Evolutionary conservation across 306 rosid species (phyloP), one percentile per base, ranked within the genome.

Genomic region (Cercis canadensis): DNA sequence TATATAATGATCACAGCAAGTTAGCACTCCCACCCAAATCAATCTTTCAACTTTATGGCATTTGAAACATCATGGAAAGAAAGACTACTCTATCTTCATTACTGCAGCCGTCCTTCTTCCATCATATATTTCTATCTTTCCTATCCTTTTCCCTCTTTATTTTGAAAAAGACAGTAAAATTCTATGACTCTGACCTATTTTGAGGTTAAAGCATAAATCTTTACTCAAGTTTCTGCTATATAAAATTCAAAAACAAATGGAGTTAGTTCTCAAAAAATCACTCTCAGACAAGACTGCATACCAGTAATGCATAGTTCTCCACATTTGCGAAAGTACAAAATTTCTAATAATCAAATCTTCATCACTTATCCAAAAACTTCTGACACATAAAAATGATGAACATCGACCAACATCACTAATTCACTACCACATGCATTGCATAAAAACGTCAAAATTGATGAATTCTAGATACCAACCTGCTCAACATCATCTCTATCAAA

Each of bases 401-500:
- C 12, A 32, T 65, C 41, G 7, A 43, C 41, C 29, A 75, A 14
- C 64, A 62, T 16, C 15, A 58, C 57, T 17, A 39, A 53, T 36
- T 31, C 12, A 16, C 9, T 5, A 32, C 24, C 24, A 47, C 4
- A 80, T 29, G 56, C 11, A 44, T 5, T 33, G 24, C 21, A 52
- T 9, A 65, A 47, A 51, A 6, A 33, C 44, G 14, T 31, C 45
- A 59, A 9, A 61, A 72, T 8, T 12, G 17, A 17, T 14, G 45
- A 76, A 53, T n/a, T 13, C 41, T 29, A 0, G 17, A 53, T 36
- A 45, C 33, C 32, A 77, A 90, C 97, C 92, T 94, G 99, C 70
- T 91, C 97, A 62, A 90, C 97, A 80, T 94, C 97, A 74, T 94
- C 98, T 73, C 88, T 89, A 47, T 89, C 94, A 75, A 81, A 94